Evolutionary conservation across 2,329 filamentous ascomycete genomes (phyloP).

Genomic region (Canariomyces notabilis): DNA sequence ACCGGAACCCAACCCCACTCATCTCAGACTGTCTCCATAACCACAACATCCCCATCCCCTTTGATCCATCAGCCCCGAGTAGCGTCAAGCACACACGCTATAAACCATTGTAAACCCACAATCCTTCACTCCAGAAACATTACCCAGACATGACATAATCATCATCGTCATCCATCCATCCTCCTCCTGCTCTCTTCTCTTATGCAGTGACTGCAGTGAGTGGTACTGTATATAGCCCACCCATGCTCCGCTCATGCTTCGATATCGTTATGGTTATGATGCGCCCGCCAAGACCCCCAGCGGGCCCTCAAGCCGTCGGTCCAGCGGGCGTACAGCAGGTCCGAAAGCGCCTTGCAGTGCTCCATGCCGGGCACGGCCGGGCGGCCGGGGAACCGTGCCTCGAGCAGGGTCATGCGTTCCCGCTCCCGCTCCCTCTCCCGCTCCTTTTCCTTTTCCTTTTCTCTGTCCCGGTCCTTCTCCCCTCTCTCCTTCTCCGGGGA

Average conservation of each 20-base stretch:
- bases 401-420: constrained; percentile 36
- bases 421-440: constrained; percentile 21
- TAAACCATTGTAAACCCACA: too few relatives aligned
- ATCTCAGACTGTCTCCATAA: neutral
- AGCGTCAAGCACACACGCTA: too few relatives aligned
- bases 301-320: constrained; percentile 71
- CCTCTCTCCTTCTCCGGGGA: constrained; percentile 36
- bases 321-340: constrained; percentile 90
- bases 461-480: constrained; percentile 36
- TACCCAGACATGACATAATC: too few relatives aligned
- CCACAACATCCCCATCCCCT: too few relatives aligned
- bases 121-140: too few relatives aligned
- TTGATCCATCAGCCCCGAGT: too few relatives aligned
- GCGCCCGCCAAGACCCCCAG: constrained; percentile 47
- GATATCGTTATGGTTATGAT: constrained; percentile 13
- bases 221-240: neutral
- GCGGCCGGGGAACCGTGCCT: constrained; percentile 52
- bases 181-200: too few relatives aligned
- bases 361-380: constrained; percentile 71
- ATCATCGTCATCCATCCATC: too few relatives aligned
- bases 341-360: constrained; percentile 81
- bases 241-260: too few relatives aligned
- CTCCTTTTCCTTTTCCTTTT: constrained; percentile 36
- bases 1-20: neutral
- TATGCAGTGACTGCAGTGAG: too few relatives aligned